phyloP scores from a whole-genome alignment of 495 filamentous ascomycete genomes.

The Aspergillus hancockii region DNA sequence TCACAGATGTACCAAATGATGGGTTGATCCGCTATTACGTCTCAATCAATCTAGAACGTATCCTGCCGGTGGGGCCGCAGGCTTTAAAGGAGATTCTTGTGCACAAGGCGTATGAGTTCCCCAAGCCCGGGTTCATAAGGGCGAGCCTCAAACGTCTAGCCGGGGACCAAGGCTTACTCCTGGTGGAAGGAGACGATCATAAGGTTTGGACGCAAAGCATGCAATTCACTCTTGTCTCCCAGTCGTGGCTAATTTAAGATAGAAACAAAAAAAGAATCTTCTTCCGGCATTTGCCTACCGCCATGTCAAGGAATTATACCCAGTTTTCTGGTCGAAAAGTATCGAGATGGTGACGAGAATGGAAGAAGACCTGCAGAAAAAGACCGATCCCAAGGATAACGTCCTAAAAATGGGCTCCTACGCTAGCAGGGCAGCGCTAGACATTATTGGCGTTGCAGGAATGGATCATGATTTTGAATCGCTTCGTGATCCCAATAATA shows the following conservation, averaged over 20 bases:
- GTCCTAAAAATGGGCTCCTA: constrained; percentile 62
- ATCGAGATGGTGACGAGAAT: constrained; percentile 47
- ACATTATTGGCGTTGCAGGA: constrained; percentile 86
- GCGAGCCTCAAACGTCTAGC: constrained; percentile 61
- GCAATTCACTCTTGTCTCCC: not conserved
- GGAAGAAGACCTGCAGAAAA: constrained; percentile 30
- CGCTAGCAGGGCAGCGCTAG: constrained; percentile 73
- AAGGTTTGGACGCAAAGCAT: constrained; percentile 44
- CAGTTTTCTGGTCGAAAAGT: constrained; percentile 78
- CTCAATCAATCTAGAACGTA: constrained; percentile 68
- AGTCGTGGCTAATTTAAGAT: not conserved
- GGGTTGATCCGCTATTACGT: constrained; percentile 74
- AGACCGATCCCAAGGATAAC: constrained; percentile 28
- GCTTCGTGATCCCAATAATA: constrained; percentile 61
- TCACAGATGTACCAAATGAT: constrained; percentile 69
- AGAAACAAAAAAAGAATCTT: constrained; percentile 70
- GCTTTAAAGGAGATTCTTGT: constrained; percentile 65
- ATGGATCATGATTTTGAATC: constrained; percentile 81
- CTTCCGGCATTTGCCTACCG: constrained; percentile 84
- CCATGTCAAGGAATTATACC: constrained; percentile 84
- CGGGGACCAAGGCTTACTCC: constrained; percentile 68
- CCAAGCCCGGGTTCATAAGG: constrained; percentile 65
- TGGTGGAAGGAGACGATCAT: constrained; percentile 87
- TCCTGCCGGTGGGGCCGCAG: constrained; percentile 67
- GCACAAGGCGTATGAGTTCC: constrained; percentile 74